A percentile compares a stretch with the other conserved stretches of the same genome.
phyloP scores from a whole-genome alignment of 495 filamentous ascomycete genomes.

The Hypoxylon perforatum region DNA sequence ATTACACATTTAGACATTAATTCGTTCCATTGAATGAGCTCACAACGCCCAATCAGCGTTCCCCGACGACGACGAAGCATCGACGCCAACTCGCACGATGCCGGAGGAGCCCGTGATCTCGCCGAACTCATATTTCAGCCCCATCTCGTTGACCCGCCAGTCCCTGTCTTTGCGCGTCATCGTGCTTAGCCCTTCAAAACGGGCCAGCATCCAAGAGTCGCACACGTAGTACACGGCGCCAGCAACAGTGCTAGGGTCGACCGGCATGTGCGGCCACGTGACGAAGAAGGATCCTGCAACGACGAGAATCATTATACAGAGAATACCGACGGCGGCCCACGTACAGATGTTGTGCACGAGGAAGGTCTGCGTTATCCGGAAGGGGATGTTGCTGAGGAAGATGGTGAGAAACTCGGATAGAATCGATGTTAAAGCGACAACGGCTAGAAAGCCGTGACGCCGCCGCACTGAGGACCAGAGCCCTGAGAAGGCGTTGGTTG shows the following conservation, averaged over 20 bases:
- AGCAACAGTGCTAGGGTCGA: slow-evolving; percentile 46
- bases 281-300: slow-evolving; percentile 45
- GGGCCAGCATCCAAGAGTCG: slow-evolving; percentile 42
- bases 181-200: slow-evolving; percentile 45
- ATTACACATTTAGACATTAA: slow-evolving; percentile 7
- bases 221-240: slow-evolving; percentile 49
- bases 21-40: slow-evolving; percentile 1
- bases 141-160: slow-evolving; percentile 34
- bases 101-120: slow-evolving; percentile 30
- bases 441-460: slow-evolving; percentile 44
- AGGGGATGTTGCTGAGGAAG: slow-evolving; percentile 53
- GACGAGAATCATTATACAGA: slow-evolving; percentile 51
- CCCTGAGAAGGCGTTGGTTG: slow-evolving; percentile 50
- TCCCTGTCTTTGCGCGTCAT: slow-evolving; percentile 37
- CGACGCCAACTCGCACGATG: slow-evolving; percentile 32
- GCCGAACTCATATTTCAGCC: slow-evolving; percentile 37
- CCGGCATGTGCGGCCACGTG: slow-evolving; percentile 46
- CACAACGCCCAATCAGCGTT: slow-evolving; percentile 13
- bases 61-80: slow-evolving; percentile 22
- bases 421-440: slow-evolving; percentile 48
- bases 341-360: slow-evolving; percentile 46
- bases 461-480: slow-evolving; percentile 49
- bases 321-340: slow-evolving; percentile 49
- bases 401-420: slow-evolving; percentile 53
- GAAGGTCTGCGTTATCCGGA: slow-evolving; percentile 48